These are phyloP conservation scores for Anisogramma anomala DNA, from an alignment of 2,329 filamentous ascomycete genomes.

Conservation along the genomic window DNA sequence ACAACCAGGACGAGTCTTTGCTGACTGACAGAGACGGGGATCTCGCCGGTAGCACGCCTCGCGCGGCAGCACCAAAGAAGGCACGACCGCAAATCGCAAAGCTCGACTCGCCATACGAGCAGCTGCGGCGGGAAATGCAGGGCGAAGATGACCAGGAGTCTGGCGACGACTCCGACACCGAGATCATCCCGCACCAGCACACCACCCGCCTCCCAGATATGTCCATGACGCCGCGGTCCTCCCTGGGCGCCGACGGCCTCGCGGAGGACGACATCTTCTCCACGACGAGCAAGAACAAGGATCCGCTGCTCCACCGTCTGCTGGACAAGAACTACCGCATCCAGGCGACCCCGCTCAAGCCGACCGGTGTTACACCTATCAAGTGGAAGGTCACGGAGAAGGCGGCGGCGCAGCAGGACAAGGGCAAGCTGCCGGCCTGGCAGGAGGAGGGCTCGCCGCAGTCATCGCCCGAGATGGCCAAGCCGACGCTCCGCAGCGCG, in stretches of 20 bases:
- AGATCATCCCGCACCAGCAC: conserved; percentile 38
- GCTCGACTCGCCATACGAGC: conserved; percentile 67
- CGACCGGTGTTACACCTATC: conserved; percentile 33
- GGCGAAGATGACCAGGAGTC: conserved; percentile 20
- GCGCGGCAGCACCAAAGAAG: conserved; percentile 41
- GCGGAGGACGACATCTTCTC: conserved; percentile 16
- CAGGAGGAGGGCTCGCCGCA: conserved; percentile 43
- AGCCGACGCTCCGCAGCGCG: conserved; percentile 73
- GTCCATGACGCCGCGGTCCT: conserved; percentile 50
- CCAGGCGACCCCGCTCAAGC: conserved; percentile 75
- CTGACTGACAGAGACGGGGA: conserved; percentile 50
- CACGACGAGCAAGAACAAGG: conserved; percentile 35
- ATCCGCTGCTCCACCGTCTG: conserved; percentile 80
- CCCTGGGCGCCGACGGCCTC: conserved; percentile 34
- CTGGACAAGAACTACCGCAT: conserved; percentile 92
- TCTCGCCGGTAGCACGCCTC: conserved; percentile 57
- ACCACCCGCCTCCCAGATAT: conserved; percentile 48
- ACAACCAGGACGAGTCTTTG: conserved; percentile 49
- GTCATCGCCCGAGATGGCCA: conserved; percentile 66
- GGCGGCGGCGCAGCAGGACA: conserved; percentile 15
- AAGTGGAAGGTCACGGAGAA: conserved; percentile 27
- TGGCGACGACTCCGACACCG: conserved; percentile 27
- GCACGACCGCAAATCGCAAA: conserved; percentile 44
- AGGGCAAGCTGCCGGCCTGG: conserved; percentile 32
- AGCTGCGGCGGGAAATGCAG: conserved; percentile 55